These are phyloP conservation scores for Aspergillus sp. DNA, from an alignment of 2,329 filamentous ascomycete genomes.

Conservation along the genomic window DNA sequence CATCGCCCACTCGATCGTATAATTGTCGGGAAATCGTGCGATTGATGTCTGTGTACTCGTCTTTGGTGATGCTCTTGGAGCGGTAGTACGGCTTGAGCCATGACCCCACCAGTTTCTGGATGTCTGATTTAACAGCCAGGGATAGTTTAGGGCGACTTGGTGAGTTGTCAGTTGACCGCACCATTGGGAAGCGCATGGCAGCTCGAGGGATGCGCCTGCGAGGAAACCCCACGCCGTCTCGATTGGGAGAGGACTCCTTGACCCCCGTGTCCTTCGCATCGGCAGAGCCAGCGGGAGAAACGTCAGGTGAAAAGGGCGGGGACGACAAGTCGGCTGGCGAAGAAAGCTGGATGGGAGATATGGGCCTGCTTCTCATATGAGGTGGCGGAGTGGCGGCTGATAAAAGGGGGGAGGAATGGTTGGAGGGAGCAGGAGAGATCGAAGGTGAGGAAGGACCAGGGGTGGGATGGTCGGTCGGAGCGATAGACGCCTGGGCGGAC, in stretches of 20 bases:
- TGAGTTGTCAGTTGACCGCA: slow-evolving; percentile 61
- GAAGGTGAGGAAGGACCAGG: slow-evolving; percentile 42
- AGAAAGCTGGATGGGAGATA: slow-evolving; percentile 35
- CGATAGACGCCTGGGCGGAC: slow-evolving; percentile 35
- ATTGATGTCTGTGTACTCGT: slow-evolving; percentile 92
- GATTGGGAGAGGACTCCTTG: slow-evolving; percentile 3
- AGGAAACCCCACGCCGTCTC: slow-evolving; percentile 14
- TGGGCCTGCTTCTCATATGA: slow-evolving; percentile 29
- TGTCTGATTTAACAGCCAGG: slow-evolving; percentile 78
- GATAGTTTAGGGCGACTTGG: slow-evolving; percentile 66
- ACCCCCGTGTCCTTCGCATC: slow-evolving; percentile 6
- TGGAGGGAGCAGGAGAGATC: slow-evolving; percentile 40
- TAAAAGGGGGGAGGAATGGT: slow-evolving; percentile 38
- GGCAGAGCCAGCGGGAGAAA: slow-evolving; percentile 61
- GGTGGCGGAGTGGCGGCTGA: slow-evolving; percentile 40
- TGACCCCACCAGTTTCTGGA: slow-evolving; percentile 82
- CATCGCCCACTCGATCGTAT: slow-evolving; percentile 65
- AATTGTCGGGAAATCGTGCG: slow-evolving; percentile 82
- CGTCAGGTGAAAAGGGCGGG: slow-evolving; percentile 63
- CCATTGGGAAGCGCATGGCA: slow-evolving; percentile 16
- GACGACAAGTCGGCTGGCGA: slow-evolving; percentile 30
- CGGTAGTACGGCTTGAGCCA: slow-evolving; percentile 81
- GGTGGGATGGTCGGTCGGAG: slow-evolving; percentile 34
- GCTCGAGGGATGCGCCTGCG: slow-evolving; percentile 25
- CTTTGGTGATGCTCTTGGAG: slow-evolving; percentile 74